Base-by-base conservation (phyloP, 2,329 filamentous ascomycete species). In the Botrytis aclada region DNA sequence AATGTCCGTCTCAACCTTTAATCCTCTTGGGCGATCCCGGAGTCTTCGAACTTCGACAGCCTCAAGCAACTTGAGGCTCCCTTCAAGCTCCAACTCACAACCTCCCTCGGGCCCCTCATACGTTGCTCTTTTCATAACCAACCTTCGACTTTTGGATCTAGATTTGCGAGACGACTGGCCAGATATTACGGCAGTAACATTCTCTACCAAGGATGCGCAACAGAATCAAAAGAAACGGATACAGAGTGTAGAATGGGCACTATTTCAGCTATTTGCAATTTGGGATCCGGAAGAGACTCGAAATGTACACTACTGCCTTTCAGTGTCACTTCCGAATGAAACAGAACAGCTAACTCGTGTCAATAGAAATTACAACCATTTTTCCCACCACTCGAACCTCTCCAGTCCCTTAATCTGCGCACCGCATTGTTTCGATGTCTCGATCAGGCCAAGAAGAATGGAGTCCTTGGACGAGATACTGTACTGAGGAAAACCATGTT, bases 401-500 rank as follows among this genome's bases (percentile, higher is more conserved):
- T 97, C 64, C 95, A 98, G 82, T 98, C 95, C 9, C 86, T 97
- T 77, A 97, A 97, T 80, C 88, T 99, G 10, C 93, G 96, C 69
- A 90, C 93, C 45, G 94, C 93, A 14, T 86, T 98, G 14, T 92
- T 95, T 78, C 89, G 94, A 81, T 90, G 88, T 77, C 88, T 99
- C 71, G 93, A 95, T 75, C 91, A 93, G 69, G 85, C 94, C 74
- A 98, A 98, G 84, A 97, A 97, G 84, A 93, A 89, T 83, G 95
- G 94, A 43, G 85, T 91, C 0, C 85, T 98, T 14, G 93, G 94
- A 4, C 87, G 93, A 67, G 94, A 97, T 79, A 88, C 88, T 0
- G 88, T 97, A 0, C 83, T 98, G 45, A 89, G 96, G 69, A 98
- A 97, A 84, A 97, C 94, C 0, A 97, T 98, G 93, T 85, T 99